A percentile compares a stretch with the other conserved stretches of the same genome.
phyloP scores from a whole-genome alignment of 2,329 filamentous ascomycete genomes.

The Aschersonia sp. region DNA sequence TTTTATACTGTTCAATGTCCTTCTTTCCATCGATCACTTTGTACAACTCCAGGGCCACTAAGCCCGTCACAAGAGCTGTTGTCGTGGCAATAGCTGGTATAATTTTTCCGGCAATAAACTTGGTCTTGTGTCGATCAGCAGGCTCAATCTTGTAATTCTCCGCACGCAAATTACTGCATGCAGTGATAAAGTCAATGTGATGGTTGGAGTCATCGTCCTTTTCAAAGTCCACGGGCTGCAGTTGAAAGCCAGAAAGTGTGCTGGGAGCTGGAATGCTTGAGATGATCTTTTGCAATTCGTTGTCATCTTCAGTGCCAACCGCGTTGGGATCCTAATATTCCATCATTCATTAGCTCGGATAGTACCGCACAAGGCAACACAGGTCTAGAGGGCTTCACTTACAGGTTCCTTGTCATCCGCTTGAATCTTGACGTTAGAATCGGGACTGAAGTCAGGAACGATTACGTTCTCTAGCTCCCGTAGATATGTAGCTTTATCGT shows the following conservation, averaged over 20 bases:
- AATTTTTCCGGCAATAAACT: constrained; percentile 99
- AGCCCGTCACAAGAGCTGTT: constrained; percentile 84
- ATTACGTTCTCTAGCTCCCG: constrained; percentile 85
- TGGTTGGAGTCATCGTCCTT: constrained; percentile 97
- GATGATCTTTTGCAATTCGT: constrained; percentile 61
- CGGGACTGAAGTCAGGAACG: constrained; percentile 85
- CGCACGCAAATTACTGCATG: constrained; percentile 87
- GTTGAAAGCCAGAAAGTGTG: constrained; percentile 72
- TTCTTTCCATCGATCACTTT: constrained; percentile 93
- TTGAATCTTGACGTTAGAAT: constrained; percentile 88
- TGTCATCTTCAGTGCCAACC: constrained; percentile 52
- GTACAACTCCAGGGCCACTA: constrained; percentile 86
- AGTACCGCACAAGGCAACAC: neutral
- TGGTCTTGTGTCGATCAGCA: constrained; percentile 93
- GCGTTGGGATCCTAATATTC: constrained; percentile 61
- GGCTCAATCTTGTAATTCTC: constrained; percentile 95
- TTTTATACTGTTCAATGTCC: constrained; percentile 98
- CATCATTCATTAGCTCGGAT: neutral
- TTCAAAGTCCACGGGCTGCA: constrained; percentile 89
- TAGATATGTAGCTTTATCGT: constrained; percentile 54
- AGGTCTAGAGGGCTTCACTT: constrained; percentile 16
- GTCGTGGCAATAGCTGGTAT: constrained; percentile 97
- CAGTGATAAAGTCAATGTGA: constrained; percentile 98
- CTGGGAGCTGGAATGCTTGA: constrained; percentile 63
- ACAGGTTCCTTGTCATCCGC: constrained; percentile 85